Percentiles rank a stretch among this genome's conserved stretches.
phyloP scores from a whole-genome alignment of 2,329 filamentous ascomycete species.

The Penicillium sp. region DNA sequence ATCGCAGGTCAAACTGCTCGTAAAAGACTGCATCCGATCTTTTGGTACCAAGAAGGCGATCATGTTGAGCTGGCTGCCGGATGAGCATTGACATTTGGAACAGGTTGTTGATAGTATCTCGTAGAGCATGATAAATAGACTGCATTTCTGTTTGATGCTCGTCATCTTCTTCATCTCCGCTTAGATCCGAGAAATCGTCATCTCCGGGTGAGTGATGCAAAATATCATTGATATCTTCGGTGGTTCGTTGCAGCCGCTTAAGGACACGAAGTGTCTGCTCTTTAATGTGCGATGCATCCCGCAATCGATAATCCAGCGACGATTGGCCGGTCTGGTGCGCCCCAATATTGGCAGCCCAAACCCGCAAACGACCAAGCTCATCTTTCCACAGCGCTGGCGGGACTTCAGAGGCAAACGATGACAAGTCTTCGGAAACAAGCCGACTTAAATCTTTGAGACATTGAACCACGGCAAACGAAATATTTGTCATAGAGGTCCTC shows the following conservation, averaged over 20 bases:
- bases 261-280: not conserved
- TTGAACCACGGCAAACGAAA: not conserved
- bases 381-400: constrained; percentile 15
- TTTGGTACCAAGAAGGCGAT: constrained; percentile 22
- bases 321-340: constrained; percentile 29
- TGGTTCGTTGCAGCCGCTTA: not conserved
- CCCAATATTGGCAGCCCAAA: constrained; percentile 37
- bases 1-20: not conserved
- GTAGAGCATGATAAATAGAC: constrained; percentile 17
- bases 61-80: constrained; percentile 39
- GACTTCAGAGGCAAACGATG: not conserved
- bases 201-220: not conserved
- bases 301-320: constrained; percentile 34
- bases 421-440: not conserved
- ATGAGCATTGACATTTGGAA: constrained; percentile 42
- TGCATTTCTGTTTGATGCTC: constrained; percentile 15
- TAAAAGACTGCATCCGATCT: not conserved
- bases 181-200: not conserved
- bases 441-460: not conserved
- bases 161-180: not conserved
- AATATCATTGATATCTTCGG: constrained; percentile 5
- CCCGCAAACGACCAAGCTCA: constrained; percentile 22
- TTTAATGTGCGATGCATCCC: constrained; percentile 29
- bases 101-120: constrained; percentile 34
- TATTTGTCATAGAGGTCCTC: not conserved